Conservation (phyloP, 2,329 filamentous ascomycete species). For the Diaporthe nobilis region DNA sequence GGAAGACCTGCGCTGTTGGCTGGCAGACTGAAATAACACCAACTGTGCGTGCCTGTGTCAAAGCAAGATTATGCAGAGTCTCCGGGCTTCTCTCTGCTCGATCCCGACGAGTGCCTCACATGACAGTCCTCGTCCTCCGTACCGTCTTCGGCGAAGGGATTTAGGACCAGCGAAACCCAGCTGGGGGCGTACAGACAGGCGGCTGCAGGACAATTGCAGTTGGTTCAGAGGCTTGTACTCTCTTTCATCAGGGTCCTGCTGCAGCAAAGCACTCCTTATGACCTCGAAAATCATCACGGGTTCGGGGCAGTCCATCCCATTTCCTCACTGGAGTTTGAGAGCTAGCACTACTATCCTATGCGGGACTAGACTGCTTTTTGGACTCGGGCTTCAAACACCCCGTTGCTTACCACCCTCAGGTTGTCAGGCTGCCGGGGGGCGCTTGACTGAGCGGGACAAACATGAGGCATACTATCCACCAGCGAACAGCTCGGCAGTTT, state of each 20-base stretch:
- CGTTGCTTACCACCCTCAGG: constrained; percentile 26
- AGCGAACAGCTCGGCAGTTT: not conserved
- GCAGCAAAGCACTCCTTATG: not conserved
- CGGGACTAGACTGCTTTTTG: constrained; percentile 1
- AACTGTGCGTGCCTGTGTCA: not conserved
- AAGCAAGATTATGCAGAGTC: not conserved
- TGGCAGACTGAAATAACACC: not conserved
- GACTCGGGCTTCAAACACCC: constrained; percentile 5
- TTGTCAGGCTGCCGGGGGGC: not conserved
- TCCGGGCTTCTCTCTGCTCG: not conserved
- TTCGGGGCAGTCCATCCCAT: constrained; percentile 6
- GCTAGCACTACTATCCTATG: not conserved
- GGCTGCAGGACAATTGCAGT: not conserved
- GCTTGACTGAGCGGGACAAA: not conserved
- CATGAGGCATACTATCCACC: not conserved
- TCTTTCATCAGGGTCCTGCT: not conserved
- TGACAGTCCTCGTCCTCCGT: not conserved
- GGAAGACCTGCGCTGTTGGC: not conserved
- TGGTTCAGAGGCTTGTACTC: not conserved
- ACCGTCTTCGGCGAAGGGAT: not conserved
- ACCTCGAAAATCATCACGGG: not conserved
- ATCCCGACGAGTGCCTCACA: not conserved
- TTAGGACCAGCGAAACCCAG: not conserved
- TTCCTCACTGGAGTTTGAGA: not conserved
- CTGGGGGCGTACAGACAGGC: not conserved